A percentile compares a stretch with the other conserved stretches of the same genome.
Evolutionary conservation across 73 alveolate genomes (phyloP).

Genomic region (Effrenium voratum): DNA sequence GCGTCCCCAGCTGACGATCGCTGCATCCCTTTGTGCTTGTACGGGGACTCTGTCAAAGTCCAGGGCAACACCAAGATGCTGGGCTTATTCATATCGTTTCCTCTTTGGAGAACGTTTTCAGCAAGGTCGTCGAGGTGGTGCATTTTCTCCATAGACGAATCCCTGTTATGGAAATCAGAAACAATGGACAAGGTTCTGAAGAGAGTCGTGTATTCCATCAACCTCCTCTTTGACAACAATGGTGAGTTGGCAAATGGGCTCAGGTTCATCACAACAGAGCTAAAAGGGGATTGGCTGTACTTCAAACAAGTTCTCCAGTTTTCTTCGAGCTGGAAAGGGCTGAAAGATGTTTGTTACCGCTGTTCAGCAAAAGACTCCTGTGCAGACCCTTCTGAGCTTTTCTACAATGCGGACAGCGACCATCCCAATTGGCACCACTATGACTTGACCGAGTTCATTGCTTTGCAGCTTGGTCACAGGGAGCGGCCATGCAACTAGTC

Average conservation of each 20-base stretch:
- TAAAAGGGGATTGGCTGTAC: background rate
- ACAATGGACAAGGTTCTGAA: background rate
- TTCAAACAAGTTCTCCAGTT: background rate
- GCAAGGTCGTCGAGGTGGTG: constrained; percentile 1
- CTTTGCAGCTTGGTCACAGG: background rate
- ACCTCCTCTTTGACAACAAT: background rate
- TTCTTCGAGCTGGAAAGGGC: background rate
- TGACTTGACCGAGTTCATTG: background rate
- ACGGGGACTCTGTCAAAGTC: background rate
- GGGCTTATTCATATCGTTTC: background rate
- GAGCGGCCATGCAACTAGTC: background rate
- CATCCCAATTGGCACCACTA: background rate
- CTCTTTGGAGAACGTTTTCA: background rate
- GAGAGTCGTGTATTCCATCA: background rate
- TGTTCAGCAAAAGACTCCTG: background rate
- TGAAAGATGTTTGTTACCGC: background rate
- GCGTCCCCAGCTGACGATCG: background rate
- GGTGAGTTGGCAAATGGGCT: background rate
- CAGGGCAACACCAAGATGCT: background rate
- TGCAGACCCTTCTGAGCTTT: background rate
- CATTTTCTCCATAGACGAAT: background rate
- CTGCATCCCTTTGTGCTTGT: background rate
- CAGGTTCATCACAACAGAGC: background rate
- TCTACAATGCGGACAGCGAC: background rate
- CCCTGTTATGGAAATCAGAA: background rate